phyloP scores from a whole-genome alignment of 106 monocot genomes.

The Apostasia ramifera region DNA sequence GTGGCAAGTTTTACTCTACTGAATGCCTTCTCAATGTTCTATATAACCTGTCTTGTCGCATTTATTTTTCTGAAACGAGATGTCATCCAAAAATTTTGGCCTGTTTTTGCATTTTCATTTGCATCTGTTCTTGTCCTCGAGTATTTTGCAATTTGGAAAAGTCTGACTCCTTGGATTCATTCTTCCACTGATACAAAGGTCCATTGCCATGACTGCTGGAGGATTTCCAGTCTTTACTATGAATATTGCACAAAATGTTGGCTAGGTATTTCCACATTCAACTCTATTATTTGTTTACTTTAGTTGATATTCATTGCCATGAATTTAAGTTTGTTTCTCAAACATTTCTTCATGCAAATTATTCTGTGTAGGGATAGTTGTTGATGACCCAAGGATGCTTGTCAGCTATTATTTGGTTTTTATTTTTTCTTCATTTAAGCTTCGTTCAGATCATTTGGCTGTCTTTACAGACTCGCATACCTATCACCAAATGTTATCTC shows the following conservation, averaged over 20 bases:
- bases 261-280: slow-evolving; percentile 55
- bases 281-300: neutral
- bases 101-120: slow-evolving; percentile 68
- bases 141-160: slow-evolving; percentile 85
- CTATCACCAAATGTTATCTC: slow-evolving; percentile 70
- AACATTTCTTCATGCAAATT: neutral
- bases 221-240: slow-evolving; percentile 52
- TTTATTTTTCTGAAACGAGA: slow-evolving; percentile 79
- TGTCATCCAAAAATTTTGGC: slow-evolving; percentile 68
- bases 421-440: slow-evolving; percentile 83
- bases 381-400: slow-evolving; percentile 90
- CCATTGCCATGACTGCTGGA: slow-evolving; percentile 89
- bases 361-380: slow-evolving; percentile 49
- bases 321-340: neutral
- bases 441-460: slow-evolving; percentile 68
- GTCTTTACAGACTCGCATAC: slow-evolving; percentile 62
- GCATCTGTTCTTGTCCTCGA: slow-evolving; percentile 76
- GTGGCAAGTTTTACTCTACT: slow-evolving; percentile 79
- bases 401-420: slow-evolving; percentile 90
- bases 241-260: slow-evolving; percentile 84
- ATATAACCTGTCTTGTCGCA: slow-evolving; percentile 57
- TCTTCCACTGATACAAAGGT: slow-evolving; percentile 16
- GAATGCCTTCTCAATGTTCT: slow-evolving; percentile 83
- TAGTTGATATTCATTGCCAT: neutral
- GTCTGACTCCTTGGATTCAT: slow-evolving; percentile 57